Evolutionary conservation across 306 rosid genomes (phyloP).

Genomic region (Prunus fruticosa): DNA sequence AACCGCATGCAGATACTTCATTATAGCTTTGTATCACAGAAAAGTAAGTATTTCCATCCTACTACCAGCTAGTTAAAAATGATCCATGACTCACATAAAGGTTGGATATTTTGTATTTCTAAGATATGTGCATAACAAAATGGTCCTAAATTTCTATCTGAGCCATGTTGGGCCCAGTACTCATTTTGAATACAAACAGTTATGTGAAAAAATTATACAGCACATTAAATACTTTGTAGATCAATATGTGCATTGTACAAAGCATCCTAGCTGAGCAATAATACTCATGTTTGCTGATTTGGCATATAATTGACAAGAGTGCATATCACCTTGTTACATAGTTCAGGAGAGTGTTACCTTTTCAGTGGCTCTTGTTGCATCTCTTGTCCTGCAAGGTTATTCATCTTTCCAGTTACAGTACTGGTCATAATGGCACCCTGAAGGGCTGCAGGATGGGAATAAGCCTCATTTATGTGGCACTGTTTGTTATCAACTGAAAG

Average conservation of each 20-base stretch:
- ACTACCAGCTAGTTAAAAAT: not conserved
- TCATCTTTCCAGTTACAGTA: constrained; percentile 47
- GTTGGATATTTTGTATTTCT: not conserved
- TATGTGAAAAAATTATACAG: not conserved
- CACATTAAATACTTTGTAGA: not conserved
- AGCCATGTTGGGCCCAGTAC: not conserved
- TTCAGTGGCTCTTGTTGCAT: constrained; percentile 53
- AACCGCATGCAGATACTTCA: not conserved
- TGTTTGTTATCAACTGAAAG: constrained; percentile 78
- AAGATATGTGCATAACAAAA: not conserved
- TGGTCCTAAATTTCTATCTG: not conserved
- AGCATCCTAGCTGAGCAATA: constrained; percentile 12
- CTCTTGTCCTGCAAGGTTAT: constrained; percentile 46
- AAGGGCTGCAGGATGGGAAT: constrained; percentile 51
- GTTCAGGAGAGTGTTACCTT: constrained; percentile 50
- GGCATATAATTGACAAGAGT: constrained; percentile 4
- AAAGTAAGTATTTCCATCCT: not conserved
- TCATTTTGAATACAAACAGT: not conserved
- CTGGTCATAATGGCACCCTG: constrained; percentile 35
- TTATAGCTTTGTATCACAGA: not conserved
- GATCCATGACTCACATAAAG: not conserved
- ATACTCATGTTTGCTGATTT: constrained; percentile 1
- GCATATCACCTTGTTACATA: constrained; percentile 5
- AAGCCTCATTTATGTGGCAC: constrained; percentile 51
- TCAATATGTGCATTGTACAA: constrained; percentile 9